These are phyloP conservation scores for Malassezia sympodialis DNA, from an alignment of 1,284 basidiomycete species.

Conservation along the genomic window DNA sequence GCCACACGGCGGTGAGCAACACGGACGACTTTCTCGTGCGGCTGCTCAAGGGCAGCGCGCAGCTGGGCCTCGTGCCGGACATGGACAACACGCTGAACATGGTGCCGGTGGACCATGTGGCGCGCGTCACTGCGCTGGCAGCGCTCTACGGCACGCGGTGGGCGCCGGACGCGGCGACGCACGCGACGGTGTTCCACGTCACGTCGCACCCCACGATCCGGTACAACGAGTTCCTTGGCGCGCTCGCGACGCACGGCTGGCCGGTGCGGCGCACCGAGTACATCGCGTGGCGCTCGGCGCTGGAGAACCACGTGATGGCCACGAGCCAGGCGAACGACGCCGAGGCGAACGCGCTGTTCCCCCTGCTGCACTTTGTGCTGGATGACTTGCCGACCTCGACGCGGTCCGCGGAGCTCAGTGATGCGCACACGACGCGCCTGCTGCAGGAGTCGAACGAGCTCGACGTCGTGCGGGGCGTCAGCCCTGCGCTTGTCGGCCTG, in stretches of 20 bases:
- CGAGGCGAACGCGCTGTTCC: conserved; percentile 94
- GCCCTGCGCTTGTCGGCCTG: conserved; percentile 65
- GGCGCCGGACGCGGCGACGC: conserved; percentile 32
- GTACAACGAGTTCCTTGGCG: conserved; percentile 76
- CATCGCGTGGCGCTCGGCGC: conserved; percentile 74
- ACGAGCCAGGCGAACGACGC: conserved; percentile 51
- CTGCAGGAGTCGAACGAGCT: conserved; percentile 53
- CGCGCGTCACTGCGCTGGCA: conserved; percentile 59
- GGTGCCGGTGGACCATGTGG: conserved; percentile 95
- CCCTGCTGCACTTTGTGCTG: conserved; percentile 87
- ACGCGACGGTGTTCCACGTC: conserved; percentile 71
- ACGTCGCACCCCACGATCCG: conserved; percentile 76
- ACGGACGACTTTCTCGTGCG: conserved; percentile 99
- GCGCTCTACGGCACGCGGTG: conserved; percentile 24
- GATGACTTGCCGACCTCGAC: conserved; percentile 95
- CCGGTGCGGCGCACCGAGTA: conserved; percentile 71
- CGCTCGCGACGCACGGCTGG: conserved; percentile 73
- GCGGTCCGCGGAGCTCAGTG: conserved; percentile 83
- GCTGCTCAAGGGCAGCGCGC: conserved; percentile 91
- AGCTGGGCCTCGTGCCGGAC: conserved; percentile 87
- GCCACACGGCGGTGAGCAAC: conserved; percentile 70
- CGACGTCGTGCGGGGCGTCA: conserved; percentile 59
- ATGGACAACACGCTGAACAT: conserved; percentile 98
- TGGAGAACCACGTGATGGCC: conserved; percentile 83
- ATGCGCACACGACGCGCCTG: conserved; percentile 66